phyloP scores from a whole-genome alignment of 257 asterid species.

The Penstemon barbatus region DNA sequence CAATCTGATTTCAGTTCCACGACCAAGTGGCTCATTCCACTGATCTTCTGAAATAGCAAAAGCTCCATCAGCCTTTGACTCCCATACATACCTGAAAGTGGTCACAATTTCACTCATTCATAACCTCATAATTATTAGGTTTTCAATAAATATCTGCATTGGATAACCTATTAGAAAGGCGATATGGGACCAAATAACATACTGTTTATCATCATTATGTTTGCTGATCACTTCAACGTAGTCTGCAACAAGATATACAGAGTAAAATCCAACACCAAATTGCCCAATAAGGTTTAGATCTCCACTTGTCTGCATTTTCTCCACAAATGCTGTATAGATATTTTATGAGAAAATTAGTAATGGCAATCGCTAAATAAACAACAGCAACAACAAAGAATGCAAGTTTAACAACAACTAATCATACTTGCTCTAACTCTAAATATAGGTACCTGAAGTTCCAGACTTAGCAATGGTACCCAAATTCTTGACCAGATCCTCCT shows the following conservation, averaged over 20 bases:
- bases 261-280: constrained; percentile 96
- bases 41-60: constrained; percentile 86
- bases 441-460: constrained; percentile 82
- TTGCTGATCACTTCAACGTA: constrained; percentile 95
- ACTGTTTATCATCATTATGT: constrained; percentile 92
- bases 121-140: background rate
- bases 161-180: constrained; percentile 7
- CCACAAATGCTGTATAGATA: constrained; percentile 78
- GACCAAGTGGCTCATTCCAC: constrained; percentile 94
- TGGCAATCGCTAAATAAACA: background rate
- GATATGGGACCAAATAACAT: constrained; percentile 27
- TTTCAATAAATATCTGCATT: background rate
- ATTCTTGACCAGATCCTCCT: constrained; percentile 90
- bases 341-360: constrained; percentile 9
- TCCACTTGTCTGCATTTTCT: constrained; percentile 94
- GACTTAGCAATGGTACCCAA: constrained; percentile 98
- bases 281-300: constrained; percentile 95
- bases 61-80: constrained; percentile 95
- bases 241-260: constrained; percentile 92
- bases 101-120: constrained; percentile 22
- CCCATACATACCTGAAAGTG: constrained; percentile 78
- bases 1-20: constrained; percentile 89
- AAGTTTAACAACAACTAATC: constrained; percentile 1
- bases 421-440: background rate
- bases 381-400: background rate